Evolutionary conservation across 1,284 basidiomycete genomes (phyloP).

Genomic region (Cryptococcus sp.): DNA sequence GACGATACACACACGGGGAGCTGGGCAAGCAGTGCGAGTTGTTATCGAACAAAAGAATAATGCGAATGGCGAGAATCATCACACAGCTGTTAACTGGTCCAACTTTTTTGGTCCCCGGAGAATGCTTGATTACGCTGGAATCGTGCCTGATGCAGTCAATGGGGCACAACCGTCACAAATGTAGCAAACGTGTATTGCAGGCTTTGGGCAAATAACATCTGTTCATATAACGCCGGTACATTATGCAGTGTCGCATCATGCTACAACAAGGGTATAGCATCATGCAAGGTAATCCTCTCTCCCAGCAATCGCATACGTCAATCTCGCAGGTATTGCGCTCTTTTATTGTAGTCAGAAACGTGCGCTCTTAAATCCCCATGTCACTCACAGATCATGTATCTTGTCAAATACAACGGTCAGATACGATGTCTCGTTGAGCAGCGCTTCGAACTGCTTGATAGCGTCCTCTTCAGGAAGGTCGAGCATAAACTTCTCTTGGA

Average conservation of each 20-base stretch:
- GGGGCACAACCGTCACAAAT: no score
- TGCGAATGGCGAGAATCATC: no score
- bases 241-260: not conserved
- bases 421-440: conserved; percentile 94
- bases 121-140: no score
- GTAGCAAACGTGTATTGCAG: no score
- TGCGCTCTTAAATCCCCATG: not conserved
- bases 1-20: not conserved
- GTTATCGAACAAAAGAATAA: no score
- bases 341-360: conserved; percentile 4
- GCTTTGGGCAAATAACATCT: no score
- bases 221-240: no score
- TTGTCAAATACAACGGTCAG: conserved; percentile 89
- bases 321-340: conserved; percentile 51
- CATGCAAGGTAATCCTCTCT: conserved; percentile 12
- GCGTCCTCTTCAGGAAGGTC: conserved; percentile 94
- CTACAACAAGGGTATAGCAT: conserved; percentile 1
- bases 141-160: no score
- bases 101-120: conserved; percentile 8
- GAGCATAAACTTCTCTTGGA: conserved; percentile 95
- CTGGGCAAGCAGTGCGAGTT: not conserved
- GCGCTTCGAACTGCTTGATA: conserved; percentile 90
- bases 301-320: conserved; percentile 11
- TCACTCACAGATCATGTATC: conserved; percentile 63
- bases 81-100: not conserved